Evolutionary conservation across 345 rosid species (phyloP).

Genomic region (Sonneratia alba): DNA sequence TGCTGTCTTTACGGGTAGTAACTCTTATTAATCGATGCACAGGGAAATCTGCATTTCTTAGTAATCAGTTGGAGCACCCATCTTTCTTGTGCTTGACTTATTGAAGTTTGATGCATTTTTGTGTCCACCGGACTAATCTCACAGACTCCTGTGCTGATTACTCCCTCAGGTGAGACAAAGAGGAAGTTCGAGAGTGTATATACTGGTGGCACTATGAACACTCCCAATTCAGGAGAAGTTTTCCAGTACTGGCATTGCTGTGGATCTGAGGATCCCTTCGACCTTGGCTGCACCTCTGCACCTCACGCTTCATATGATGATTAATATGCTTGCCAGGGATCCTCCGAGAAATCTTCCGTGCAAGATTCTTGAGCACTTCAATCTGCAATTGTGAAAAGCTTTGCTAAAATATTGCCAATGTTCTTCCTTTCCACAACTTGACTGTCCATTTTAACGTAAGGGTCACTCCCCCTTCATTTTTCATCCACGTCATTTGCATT

Average conservation of each 20-base stretch:
- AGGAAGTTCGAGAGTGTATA: conserved; percentile 91
- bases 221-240: conserved; percentile 64
- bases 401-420: not conserved
- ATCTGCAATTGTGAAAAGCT: not conserved
- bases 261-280: conserved; percentile 84
- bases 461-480: not conserved
- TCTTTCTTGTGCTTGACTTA: not conserved
- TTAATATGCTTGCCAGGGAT: conserved; percentile 12
- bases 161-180: conserved; percentile 67
- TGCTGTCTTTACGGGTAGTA: not conserved
- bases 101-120: not conserved
- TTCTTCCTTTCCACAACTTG: not conserved
- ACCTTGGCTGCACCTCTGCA: conserved; percentile 80
- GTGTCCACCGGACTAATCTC: not conserved
- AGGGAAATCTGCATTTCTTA: not conserved
- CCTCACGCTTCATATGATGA: conserved; percentile 80
- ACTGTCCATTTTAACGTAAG: not conserved
- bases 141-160: not conserved
- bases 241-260: conserved; percentile 92
- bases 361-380: not conserved
- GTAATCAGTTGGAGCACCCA: not conserved
- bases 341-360: not conserved
- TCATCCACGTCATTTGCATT: not conserved
- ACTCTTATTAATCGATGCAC: not conserved
- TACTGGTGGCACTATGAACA: conserved; percentile 71